phyloP scores from a whole-genome alignment of 1,139 yeast genomes.

The Pichia sp. region DNA sequence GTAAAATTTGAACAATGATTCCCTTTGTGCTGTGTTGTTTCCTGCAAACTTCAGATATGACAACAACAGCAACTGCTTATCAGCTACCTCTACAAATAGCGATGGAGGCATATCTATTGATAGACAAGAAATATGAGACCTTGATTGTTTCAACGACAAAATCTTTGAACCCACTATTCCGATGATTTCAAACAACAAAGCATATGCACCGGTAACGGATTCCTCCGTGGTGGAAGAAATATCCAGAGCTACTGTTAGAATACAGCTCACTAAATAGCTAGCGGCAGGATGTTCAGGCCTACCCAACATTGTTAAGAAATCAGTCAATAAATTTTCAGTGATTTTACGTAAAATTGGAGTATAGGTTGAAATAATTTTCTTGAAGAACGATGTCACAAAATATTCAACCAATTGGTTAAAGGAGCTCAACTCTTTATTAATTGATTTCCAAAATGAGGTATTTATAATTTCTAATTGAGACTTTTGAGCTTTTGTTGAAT shows the following conservation, averaged over 20 bases:
- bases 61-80: background rate
- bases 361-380: conserved; percentile 31
- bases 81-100: conserved; percentile 10
- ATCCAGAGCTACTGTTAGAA: conserved; percentile 8
- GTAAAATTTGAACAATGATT: background rate
- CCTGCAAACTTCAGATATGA: conserved; percentile 1
- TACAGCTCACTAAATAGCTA: background rate
- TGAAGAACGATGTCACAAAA: conserved; percentile 33
- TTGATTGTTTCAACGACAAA: conserved; percentile 19
- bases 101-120: conserved; percentile 8
- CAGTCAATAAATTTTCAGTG: conserved; percentile 47
- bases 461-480: conserved; percentile 10
- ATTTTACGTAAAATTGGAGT: conserved; percentile 33
- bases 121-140: background rate
- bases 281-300: conserved; percentile 58
- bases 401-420: conserved; percentile 23
- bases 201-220: conserved; percentile 34
- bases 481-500: conserved; percentile 8
- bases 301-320: conserved; percentile 39
- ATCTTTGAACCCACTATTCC: conserved; percentile 49
- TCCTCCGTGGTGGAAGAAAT: conserved; percentile 32
- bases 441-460: conserved; percentile 6
- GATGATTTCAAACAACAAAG: conserved; percentile 43
- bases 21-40: background rate
- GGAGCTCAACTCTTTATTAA: conserved; percentile 8